phyloP scores from a whole-genome alignment of 495 filamentous ascomycete genomes.

The Penicillium malachiteum region DNA sequence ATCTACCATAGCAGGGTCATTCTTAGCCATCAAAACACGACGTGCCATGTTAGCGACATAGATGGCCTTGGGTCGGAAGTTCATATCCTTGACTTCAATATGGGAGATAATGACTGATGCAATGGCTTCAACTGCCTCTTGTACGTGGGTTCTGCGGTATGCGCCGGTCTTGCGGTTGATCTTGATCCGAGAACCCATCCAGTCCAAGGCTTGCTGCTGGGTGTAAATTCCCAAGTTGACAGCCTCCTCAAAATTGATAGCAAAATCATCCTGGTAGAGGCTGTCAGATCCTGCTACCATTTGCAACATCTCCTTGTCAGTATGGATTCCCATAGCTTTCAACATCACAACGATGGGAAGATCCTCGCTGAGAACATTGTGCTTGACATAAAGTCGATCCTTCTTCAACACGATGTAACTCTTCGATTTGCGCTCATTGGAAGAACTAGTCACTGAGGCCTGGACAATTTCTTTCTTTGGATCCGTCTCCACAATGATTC shows the following conservation, averaged over 20 bases:
- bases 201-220: slow-evolving; percentile 92
- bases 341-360: slow-evolving; percentile 89
- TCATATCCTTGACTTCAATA: slow-evolving; percentile 81
- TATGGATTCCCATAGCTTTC: slow-evolving; percentile 90
- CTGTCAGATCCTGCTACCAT: slow-evolving; percentile 82
- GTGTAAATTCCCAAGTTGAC: slow-evolving; percentile 78
- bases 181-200: slow-evolving; percentile 80
- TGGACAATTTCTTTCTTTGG: slow-evolving; percentile 87
- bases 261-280: slow-evolving; percentile 87
- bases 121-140: slow-evolving; percentile 89
- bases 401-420: slow-evolving; percentile 93
- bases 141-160: slow-evolving; percentile 67
- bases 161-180: slow-evolving; percentile 64
- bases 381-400: slow-evolving; percentile 81
- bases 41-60: slow-evolving; percentile 97
- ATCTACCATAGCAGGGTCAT: slow-evolving; percentile 84
- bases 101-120: slow-evolving; percentile 90
- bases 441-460: slow-evolving; percentile 97
- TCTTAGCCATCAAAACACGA: slow-evolving; percentile 87
- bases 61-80: slow-evolving; percentile 92
- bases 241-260: slow-evolving; percentile 90
- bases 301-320: slow-evolving; percentile 89
- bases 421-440: slow-evolving; percentile 95
- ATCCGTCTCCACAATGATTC: slow-evolving; percentile 93
- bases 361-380: slow-evolving; percentile 89